Base-by-base conservation (phyloP, 1,284 basidiomycete species). In the Gymnopus androsaceus region DNA sequence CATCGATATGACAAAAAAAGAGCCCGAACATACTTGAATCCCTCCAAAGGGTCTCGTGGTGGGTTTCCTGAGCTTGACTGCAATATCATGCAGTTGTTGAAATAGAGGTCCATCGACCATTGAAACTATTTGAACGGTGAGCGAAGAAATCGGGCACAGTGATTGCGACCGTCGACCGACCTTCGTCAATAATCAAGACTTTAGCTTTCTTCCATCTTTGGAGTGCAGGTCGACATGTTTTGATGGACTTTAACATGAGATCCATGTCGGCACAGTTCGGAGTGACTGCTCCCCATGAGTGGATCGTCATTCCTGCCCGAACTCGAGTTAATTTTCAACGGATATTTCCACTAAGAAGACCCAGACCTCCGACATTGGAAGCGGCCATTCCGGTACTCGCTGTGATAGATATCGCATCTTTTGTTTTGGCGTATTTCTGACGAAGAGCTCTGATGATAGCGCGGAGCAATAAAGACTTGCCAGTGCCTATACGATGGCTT, bases 111-210 rank as follows among this genome's bases (percentile, higher is more conserved):
- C 56, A 48, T 88, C 57, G 3, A 56, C 61, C 61, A 60, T 52
- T 3, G 57, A 30, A 12, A 60, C 59, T 60, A 38, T 23, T 19
- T 2, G 21, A 2, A 31, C n/a, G 7, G 8, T 34, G 54, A 49
- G 23, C n/a, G 21, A 34, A 25, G 41, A 4, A n/a, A 25, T 23
- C 27, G 5, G 11, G 30, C 21, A 41, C 19, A 38, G 23, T 11
- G n/a, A n/a, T n/a, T n/a, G n/a, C n/a, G n/a, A n/a, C n/a, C n/a
- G n/a, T 19, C 42, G 17, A 33, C 19, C 36, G 55, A 90, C 90
- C 80, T 76, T 95, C 92, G 66, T 95, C 93, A 37, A 95, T 85
- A 61, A 95, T 83, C 52, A 95, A 78, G 0, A 90, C 85, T 65
- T 87, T 83, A 0, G 83, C 82, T 27, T 80, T 74, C 57, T 76